These are phyloP conservation scores for Beauveria australis DNA, from an alignment of 2,329 filamentous ascomycete species.

Conservation along the genomic window DNA sequence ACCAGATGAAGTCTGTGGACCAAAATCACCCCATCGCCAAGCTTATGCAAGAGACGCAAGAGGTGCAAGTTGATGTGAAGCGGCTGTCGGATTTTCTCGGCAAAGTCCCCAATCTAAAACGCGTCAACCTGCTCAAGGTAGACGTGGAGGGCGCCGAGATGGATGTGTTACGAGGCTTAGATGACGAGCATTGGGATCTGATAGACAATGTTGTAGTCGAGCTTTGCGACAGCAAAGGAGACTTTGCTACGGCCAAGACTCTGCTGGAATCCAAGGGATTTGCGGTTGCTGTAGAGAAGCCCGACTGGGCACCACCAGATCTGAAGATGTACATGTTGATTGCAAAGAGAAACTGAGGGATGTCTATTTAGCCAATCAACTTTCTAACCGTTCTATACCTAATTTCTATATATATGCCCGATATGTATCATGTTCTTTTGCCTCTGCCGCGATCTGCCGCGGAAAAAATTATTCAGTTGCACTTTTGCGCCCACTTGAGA, in stretches of 20 bases:
- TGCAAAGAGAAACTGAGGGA: neutral
- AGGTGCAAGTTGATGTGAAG: conserved; percentile 13
- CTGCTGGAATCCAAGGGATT: conserved; percentile 18
- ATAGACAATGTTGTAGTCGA: conserved; percentile 18
- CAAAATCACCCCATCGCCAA: conserved; percentile 8
- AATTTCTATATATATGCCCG: neutral
- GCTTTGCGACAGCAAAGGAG: conserved; percentile 14
- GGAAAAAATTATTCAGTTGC: neutral
- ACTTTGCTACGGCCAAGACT: conserved; percentile 7
- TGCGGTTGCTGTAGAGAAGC: conserved; percentile 6
- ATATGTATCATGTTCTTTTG: no score
- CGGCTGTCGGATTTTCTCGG: conserved; percentile 16
- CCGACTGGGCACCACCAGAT: conserved; percentile 8
- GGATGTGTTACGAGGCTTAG: conserved; percentile 17
- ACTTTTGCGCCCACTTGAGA: conserved; percentile 14
- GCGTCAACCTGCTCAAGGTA: conserved; percentile 20
- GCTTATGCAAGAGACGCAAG: neutral
- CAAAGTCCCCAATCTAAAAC: conserved; percentile 5
- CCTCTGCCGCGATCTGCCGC: no score
- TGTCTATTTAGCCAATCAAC: neutral
- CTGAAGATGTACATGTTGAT: conserved; percentile 8
- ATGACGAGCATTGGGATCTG: conserved; percentile 17
- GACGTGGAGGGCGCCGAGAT: conserved; percentile 21
- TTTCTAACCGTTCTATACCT: neutral
- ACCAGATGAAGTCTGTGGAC: neutral